Conservation (phyloP, 768 basidiomycete genomes). For the Tricholoma matsutake region DNA sequence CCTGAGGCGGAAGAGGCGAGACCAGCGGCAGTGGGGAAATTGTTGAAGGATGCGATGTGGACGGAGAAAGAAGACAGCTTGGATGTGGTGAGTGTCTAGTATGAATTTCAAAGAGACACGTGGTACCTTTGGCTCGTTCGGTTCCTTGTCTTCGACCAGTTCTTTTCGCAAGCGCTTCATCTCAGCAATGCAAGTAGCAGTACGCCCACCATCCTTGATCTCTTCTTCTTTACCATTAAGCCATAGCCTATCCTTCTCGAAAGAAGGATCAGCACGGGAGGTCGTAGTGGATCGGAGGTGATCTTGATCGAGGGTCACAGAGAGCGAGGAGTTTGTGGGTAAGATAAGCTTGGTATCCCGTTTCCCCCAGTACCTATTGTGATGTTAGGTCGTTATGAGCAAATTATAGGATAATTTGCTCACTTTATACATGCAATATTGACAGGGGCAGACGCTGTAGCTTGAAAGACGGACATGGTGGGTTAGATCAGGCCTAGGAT, state of each 20-base stretch:
- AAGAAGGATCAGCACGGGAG: conserved; percentile 76
- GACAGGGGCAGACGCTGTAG: conserved; percentile 89
- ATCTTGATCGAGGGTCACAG: conserved; percentile 95
- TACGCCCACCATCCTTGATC: conserved; percentile 77
- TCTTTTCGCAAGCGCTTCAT: conserved; percentile 75
- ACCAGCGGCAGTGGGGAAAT: conserved; percentile 98
- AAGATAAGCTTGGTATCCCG: conserved; percentile 93
- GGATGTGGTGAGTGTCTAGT: conserved; percentile 7
- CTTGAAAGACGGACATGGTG: conserved; percentile 65
- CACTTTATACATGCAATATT: conserved; percentile 99
- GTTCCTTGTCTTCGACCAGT: conserved; percentile 67
- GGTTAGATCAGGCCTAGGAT: conserved; percentile 3
- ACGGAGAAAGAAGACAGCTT: conserved; percentile 72
- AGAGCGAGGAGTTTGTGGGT: conserved; percentile 97
- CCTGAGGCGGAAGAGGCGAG: conserved; percentile 97
- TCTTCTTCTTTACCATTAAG: conserved; percentile 91
- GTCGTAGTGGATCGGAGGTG: conserved; percentile 93
- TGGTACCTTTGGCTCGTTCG: conserved; percentile 61
- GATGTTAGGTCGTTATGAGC: conserved; percentile 1
- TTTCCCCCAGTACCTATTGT: conserved; percentile 93
- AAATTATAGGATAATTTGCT: neutral
- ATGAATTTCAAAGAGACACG: neutral
- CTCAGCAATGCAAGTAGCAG: conserved; percentile 82
- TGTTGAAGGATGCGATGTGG: conserved; percentile 94
- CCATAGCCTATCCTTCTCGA: conserved; percentile 82